Percentiles rank a stretch among this genome's conserved stretches.
Evolutionary conservation across 768 basidiomycete species (phyloP).

Genomic region (Hericium coralloides): DNA sequence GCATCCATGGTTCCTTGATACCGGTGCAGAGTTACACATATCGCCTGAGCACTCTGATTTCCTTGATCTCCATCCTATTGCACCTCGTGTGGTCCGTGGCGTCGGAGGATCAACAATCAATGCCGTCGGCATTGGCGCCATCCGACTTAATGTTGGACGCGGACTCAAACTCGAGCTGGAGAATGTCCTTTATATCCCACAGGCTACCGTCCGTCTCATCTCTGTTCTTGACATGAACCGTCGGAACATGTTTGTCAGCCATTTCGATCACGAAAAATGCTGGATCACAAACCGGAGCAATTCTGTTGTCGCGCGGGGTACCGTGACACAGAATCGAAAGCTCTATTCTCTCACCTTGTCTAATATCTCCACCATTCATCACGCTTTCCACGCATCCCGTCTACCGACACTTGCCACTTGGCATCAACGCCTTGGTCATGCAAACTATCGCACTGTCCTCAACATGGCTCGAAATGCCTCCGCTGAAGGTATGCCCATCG

Average conservation of each 20-base stretch:
- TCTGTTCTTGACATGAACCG: constrained; percentile 5
- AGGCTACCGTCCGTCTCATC: constrained; percentile 10
- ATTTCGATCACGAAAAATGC: not conserved
- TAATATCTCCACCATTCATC: not conserved
- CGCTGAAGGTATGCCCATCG: not conserved
- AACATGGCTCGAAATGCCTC: constrained; percentile 6
- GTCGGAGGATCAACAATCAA: constrained; percentile 20
- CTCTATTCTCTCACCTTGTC: not conserved
- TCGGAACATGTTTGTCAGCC: not conserved
- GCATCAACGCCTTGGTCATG: constrained; percentile 20
- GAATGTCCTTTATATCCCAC: constrained; percentile 14
- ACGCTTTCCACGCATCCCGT: not conserved
- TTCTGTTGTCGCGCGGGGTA: not conserved
- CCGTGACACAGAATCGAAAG: not conserved
- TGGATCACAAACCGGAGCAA: not conserved
- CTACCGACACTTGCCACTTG: constrained; percentile 12
- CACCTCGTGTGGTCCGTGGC: constrained; percentile 17
- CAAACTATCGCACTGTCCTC: constrained; percentile 13
- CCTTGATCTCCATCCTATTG: constrained; percentile 15
- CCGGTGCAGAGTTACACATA: constrained; percentile 20
- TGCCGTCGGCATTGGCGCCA: constrained; percentile 19
- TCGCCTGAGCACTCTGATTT: constrained; percentile 20
- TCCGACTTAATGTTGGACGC: constrained; percentile 12
- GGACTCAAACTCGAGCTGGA: constrained; percentile 5
- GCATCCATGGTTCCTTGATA: constrained; percentile 17